Conservation (phyloP, 2,329 filamentous ascomycete species). For the Phaeosphaeria sp. region DNA sequence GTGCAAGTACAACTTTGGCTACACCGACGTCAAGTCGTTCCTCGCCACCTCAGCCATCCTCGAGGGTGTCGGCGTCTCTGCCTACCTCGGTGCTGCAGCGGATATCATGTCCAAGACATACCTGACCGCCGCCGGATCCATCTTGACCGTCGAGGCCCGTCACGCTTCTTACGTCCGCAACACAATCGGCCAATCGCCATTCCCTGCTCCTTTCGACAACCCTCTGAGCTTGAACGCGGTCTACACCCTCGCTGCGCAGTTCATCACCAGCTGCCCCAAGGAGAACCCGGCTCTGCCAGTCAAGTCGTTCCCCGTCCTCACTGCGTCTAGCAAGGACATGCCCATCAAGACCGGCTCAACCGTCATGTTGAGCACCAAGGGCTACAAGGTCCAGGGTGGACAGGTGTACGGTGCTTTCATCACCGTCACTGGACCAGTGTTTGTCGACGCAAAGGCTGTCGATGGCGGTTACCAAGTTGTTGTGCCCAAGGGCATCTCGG, state of each 20-base stretch:
- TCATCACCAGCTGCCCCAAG: constrained; percentile 65
- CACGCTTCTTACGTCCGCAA: constrained; percentile 68
- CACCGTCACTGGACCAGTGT: constrained; percentile 29
- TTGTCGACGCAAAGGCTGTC: constrained; percentile 19
- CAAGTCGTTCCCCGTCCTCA: constrained; percentile 64
- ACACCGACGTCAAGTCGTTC: constrained; percentile 58
- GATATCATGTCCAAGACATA: constrained; percentile 64
- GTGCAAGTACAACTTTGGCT: constrained; percentile 64
- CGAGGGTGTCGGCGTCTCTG: constrained; percentile 63
- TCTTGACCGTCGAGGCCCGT: constrained; percentile 69
- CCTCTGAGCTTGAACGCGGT: constrained; percentile 66
- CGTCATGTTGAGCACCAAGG: constrained; percentile 18
- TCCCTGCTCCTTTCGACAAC: constrained; percentile 66
- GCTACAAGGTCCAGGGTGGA: constrained; percentile 26
- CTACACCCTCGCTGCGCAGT: constrained; percentile 68
- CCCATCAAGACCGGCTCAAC: constrained; percentile 23
- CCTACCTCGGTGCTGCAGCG: constrained; percentile 68
- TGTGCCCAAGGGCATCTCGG: constrained; percentile 28
- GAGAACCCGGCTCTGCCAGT: constrained; percentile 64
- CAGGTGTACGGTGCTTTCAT: constrained; percentile 33
- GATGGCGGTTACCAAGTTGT: constrained; percentile 25
- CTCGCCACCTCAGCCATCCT: constrained; percentile 60
- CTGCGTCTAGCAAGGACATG: constrained; percentile 17
- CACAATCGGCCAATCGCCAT: constrained; percentile 57
- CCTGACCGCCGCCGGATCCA: constrained; percentile 66